Base-by-base conservation (phyloP, 192 early-diverging fungal genomes). In the Backusella tuberculispora region DNA sequence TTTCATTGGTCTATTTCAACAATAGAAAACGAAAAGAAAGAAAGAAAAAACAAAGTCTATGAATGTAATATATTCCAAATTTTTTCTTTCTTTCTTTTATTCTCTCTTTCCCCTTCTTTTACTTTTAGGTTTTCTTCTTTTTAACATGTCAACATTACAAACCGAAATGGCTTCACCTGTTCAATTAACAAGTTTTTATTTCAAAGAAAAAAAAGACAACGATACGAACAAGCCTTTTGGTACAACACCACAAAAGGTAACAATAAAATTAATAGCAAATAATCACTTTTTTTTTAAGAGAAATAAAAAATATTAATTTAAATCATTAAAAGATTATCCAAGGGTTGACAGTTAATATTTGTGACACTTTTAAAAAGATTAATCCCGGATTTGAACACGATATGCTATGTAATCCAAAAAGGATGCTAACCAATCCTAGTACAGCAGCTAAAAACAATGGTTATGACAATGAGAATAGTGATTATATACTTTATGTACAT, bases 401-500 rank as follows among this genome's bases (percentile, higher is more conserved):
- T 78, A 88, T 88, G 37, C 77, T 86, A 6, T 84, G 89, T 64
- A 96, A 96, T 63, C 97, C 97, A 8, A 90, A 96, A 26, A 84
- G 97, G n/a, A 96, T 96, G 34, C 80, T 99, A 63, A 99, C 97
- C 9, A 94, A 97, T 66, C 97, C 97, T 0, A 94, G 92, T 13
- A 94, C 96, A 73, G 94, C 95, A 4, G 88, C 87, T 14, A 90
- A 92, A 72, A 99, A 99, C 74, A 92, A 96, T 50, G 96, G 96
- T 10, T 90, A 90, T 76, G 97, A 99, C 77, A 99, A 99, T 79
- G 92, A 93, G 73, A 93, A 97, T 77, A 91, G 87, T 71, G 97
- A 99, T 82, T 99, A 97, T 79, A 94, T 99, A 63, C 87, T 99
- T 40, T 97, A 96, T 82, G 96, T 97, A 66, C 95, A 95, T 73